Conservation (phyloP, 2,329 filamentous ascomycete genomes). For the Colletotrichum gigasporum region DNA sequence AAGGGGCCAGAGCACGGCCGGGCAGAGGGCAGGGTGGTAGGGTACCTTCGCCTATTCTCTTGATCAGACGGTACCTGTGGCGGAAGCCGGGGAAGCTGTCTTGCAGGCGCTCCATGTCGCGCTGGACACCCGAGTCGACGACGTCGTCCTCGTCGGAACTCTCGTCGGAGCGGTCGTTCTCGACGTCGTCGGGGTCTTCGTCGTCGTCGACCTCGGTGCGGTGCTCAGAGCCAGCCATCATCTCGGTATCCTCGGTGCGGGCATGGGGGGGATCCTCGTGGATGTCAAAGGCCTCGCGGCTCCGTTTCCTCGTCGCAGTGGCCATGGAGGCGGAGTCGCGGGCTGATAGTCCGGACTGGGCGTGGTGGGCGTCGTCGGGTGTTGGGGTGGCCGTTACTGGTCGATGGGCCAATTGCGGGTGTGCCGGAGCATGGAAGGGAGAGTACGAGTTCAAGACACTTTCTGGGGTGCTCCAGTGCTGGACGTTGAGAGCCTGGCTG, state of each 20-base stretch:
- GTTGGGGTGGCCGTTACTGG: slow-evolving; percentile 19
- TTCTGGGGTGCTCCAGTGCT: slow-evolving; percentile 26
- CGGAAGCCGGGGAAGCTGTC: slow-evolving; percentile 85
- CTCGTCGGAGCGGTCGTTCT: slow-evolving; percentile 54
- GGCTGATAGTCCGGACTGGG: too few species aligned
- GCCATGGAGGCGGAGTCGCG: slow-evolving; percentile 13
- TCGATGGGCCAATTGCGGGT: slow-evolving; percentile 26
- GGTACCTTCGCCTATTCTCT: slow-evolving; percentile 95
- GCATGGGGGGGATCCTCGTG: slow-evolving; percentile 56
- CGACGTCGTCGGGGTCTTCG: slow-evolving; percentile 44
- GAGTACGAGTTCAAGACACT: slow-evolving; percentile 21
- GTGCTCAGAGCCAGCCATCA: slow-evolving; percentile 56
- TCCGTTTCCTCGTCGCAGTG: slow-evolving; percentile 34
- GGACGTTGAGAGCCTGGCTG: slow-evolving; percentile 26
- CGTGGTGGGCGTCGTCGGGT: too few species aligned
- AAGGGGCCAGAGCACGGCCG: slow-evolving; percentile 24
- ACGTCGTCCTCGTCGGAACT: slow-evolving; percentile 68
- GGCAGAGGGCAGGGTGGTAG: slow-evolving; percentile 21
- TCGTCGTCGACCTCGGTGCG: slow-evolving; percentile 47
- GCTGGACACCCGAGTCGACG: slow-evolving; percentile 74
- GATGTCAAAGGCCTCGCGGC: slow-evolving; percentile 54
- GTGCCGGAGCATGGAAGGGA: slow-evolving; percentile 26
- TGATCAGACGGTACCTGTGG: slow-evolving; percentile 87
- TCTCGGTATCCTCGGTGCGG: slow-evolving; percentile 57
- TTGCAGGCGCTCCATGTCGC: slow-evolving; percentile 89